Evolutionary conservation across 176 grass and related monocot species (phyloP).

Genomic region (Carex littledalei): DNA sequence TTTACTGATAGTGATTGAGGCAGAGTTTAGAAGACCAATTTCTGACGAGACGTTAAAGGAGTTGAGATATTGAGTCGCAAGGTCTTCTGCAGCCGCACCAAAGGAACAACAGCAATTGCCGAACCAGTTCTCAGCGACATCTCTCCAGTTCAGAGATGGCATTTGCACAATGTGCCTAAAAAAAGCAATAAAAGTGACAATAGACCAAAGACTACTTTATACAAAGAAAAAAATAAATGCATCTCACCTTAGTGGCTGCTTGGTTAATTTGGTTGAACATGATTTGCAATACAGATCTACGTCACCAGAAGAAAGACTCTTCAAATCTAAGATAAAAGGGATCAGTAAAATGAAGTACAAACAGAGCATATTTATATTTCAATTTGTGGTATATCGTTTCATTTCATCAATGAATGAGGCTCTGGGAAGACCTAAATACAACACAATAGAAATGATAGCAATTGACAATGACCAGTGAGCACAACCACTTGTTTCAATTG

Average conservation of each 20-base stretch:
- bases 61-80: conserved; percentile 56
- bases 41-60: conserved; percentile 39
- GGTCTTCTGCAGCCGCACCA: conserved; percentile 59
- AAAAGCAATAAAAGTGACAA: background rate
- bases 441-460: background rate
- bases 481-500: too few species aligned
- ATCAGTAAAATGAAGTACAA: background rate
- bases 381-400: background rate
- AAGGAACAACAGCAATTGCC: conserved; percentile 93
- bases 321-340: conserved; percentile 43
- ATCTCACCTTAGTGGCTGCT: conserved; percentile 61
- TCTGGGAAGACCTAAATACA: background rate
- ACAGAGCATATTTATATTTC: background rate
- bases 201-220: background rate
- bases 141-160: conserved; percentile 75
- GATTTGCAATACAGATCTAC: conserved; percentile 65
- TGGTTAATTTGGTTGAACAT: conserved; percentile 72
- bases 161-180: conserved; percentile 76
- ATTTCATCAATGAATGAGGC: background rate
- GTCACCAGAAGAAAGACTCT: conserved; percentile 42
- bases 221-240: background rate
- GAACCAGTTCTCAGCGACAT: conserved; percentile 97
- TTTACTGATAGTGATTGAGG: conserved; percentile 53
- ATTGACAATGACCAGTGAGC: too few species aligned
- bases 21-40: conserved; percentile 51